phyloP scores from a whole-genome alignment of 225 moss, liverwort and hornwort genomes.

The Marchantia paleacea region DNA sequence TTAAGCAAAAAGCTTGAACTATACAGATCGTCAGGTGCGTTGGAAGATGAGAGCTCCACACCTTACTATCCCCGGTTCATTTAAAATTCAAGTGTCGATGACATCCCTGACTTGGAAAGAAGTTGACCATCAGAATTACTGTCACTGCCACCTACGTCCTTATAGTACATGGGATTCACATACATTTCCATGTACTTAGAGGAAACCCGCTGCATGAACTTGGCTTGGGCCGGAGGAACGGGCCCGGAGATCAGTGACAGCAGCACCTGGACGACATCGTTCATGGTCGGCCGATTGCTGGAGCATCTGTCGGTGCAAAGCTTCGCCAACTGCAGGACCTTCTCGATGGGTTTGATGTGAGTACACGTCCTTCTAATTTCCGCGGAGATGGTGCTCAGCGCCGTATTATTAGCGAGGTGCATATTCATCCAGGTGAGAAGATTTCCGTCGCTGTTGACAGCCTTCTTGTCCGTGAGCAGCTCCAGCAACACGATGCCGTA shows the following conservation, averaged over 20 bases:
- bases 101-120: conserved; percentile 70
- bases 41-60: too few species aligned
- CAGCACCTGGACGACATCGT: conserved; percentile 84
- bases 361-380: conserved; percentile 62
- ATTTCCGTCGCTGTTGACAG: conserved; percentile 79
- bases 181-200: conserved; percentile 77
- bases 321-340: conserved; percentile 74
- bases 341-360: conserved; percentile 60
- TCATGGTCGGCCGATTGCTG: conserved; percentile 72
- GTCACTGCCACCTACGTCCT: conserved; percentile 48
- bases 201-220: conserved; percentile 40
- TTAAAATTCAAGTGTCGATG: conserved; percentile 43
- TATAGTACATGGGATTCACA: conserved; percentile 62
- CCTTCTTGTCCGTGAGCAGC: conserved; percentile 83
- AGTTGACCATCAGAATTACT: conserved; percentile 67
- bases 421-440: conserved; percentile 86
- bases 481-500: conserved; percentile 91
- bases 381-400: conserved; percentile 59
- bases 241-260: conserved; percentile 59
- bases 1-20: neutral
- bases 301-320: conserved; percentile 79
- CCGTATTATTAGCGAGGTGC: conserved; percentile 58
- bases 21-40: conserved; percentile 1
- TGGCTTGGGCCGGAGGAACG: conserved; percentile 36
- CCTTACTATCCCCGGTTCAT: neutral